These are phyloP conservation scores for Thelonectria discophora DNA, from an alignment of 2,329 filamentous ascomycete genomes.

Conservation along the genomic window DNA sequence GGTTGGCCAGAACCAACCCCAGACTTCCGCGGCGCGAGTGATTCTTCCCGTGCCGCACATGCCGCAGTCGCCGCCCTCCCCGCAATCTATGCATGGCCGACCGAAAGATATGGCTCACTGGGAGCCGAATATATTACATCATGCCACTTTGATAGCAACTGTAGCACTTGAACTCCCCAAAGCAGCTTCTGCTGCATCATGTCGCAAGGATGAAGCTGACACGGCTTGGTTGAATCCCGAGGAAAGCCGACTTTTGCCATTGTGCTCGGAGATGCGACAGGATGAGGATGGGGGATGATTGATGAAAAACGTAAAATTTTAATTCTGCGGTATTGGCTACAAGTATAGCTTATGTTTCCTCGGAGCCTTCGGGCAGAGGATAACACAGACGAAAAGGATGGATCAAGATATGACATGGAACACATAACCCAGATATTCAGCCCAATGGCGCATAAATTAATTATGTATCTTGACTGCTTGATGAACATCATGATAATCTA, in stretches of 20 bases:
- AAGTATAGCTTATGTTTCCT: no score
- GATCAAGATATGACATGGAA: no score
- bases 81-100: background rate
- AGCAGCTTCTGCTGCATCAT: background rate
- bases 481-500: no score
- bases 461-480: no score
- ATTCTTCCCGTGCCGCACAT: background rate
- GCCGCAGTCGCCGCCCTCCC: background rate
- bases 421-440: no score
- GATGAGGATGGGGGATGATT: no score
- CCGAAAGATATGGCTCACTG: background rate
- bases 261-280: no score
- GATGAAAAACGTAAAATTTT: no score
- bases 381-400: no score
- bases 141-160: background rate
- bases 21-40: background rate
- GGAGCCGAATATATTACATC: background rate
- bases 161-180: background rate
- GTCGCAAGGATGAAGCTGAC: background rate
- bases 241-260: background rate
- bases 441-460: no score
- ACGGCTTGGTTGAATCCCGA: background rate
- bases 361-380: no score
- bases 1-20: background rate
- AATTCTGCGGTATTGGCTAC: no score